Percentiles rank a stretch among this genome's conserved stretches.
These are phyloP conservation scores for Haplosporangium gracile DNA, from an alignment of 192 early-diverging fungal species.

Conservation along the genomic window DNA sequence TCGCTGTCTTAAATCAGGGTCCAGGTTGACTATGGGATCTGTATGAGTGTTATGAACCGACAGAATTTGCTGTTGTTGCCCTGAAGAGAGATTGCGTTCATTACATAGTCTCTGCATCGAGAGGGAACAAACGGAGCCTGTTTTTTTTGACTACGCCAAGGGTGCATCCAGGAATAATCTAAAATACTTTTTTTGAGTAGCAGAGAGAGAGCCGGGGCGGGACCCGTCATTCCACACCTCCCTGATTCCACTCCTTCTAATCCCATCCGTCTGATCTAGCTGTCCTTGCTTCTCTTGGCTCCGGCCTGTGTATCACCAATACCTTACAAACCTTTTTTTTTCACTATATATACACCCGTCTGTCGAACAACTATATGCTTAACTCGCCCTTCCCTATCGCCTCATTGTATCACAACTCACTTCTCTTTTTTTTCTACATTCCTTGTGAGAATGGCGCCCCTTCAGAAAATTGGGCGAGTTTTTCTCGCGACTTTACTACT, in stretches of 20 bases:
- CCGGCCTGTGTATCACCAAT: background rate
- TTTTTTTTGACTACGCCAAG: background rate
- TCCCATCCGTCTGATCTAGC: background rate
- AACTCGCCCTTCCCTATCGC: no score
- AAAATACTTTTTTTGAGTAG: background rate
- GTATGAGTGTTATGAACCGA: background rate
- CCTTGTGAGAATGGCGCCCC: background rate
- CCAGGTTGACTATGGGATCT: background rate
- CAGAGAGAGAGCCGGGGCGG: background rate
- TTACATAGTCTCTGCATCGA: background rate
- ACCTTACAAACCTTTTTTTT: background rate
- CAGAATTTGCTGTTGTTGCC: background rate
- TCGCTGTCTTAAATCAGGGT: background rate
- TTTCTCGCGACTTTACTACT: background rate
- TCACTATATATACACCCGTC: no score
- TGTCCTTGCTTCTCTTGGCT: background rate
- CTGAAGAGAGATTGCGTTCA: background rate
- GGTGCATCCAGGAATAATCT: slow-evolving; percentile 1
- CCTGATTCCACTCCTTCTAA: background rate
- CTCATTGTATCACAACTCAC: background rate
- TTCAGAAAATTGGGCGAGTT: background rate
- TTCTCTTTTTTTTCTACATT: background rate
- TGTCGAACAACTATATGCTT: no score
- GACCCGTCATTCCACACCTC: slow-evolving; percentile 8
- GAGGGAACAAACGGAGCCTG: background rate